phyloP scores from a whole-genome alignment of 352 stramenopile genomes.

The Phytophthora vignae region DNA sequence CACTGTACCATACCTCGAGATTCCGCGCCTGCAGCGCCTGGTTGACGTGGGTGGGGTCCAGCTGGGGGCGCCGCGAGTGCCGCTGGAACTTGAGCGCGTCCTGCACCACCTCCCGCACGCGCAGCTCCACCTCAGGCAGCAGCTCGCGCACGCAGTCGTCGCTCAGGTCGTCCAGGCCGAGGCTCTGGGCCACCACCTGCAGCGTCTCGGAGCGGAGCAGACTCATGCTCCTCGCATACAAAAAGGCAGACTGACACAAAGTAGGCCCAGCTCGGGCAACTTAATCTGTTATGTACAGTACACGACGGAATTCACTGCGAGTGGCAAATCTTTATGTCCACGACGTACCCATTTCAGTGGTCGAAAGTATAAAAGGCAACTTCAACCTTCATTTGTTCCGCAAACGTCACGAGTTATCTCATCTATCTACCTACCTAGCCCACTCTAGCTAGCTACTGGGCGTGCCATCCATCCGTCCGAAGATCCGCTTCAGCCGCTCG shows the following conservation, averaged over 20 bases:
- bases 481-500: constrained; percentile 73
- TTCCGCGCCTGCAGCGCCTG: constrained; percentile 79
- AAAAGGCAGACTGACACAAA: constrained; percentile 30
- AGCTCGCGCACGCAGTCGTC: constrained; percentile 72
- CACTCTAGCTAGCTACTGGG: no score
- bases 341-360: constrained; percentile 8
- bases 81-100: constrained; percentile 87
- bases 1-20: constrained; percentile 48
- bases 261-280: neutral
- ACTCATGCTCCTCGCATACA: constrained; percentile 59
- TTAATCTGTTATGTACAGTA: neutral
- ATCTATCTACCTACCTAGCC: no score
- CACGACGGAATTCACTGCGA: neutral
- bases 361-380: neutral
- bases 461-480: no score
- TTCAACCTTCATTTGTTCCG: no score
- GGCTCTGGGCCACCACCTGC: constrained; percentile 75
- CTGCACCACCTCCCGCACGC: constrained; percentile 84
- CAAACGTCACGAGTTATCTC: no score
- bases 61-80: constrained; percentile 66
- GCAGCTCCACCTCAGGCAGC: constrained; percentile 81
- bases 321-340: neutral
- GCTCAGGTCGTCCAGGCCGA: constrained; percentile 76
- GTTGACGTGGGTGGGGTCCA: constrained; percentile 79
- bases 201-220: constrained; percentile 75